These are phyloP conservation scores for Plasmodium relictum DNA, from an alignment of 169 alveolate genomes.

Conservation along the genomic window DNA sequence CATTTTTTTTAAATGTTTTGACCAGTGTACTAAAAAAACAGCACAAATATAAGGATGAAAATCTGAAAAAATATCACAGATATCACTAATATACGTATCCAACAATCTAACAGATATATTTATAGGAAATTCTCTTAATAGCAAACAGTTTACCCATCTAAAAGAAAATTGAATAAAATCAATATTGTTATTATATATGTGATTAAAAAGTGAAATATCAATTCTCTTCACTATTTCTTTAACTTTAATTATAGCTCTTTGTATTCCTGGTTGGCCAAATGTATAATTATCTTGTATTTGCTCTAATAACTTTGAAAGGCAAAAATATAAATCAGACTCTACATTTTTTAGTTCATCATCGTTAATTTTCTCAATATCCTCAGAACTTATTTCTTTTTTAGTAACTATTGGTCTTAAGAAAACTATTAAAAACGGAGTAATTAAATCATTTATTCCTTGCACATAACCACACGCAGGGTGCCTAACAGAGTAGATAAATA, in stretches of 20 bases:
- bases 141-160: slow-evolving; percentile 94
- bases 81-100: slow-evolving; percentile 94
- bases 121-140: slow-evolving; percentile 85
- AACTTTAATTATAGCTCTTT: slow-evolving; percentile 89
- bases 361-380: slow-evolving; percentile 78
- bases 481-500: slow-evolving; percentile 93
- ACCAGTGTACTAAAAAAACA: slow-evolving; percentile 91
- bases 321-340: slow-evolving; percentile 93
- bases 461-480: slow-evolving; percentile 97
- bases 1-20: slow-evolving; percentile 88
- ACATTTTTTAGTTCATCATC: slow-evolving; percentile 87
- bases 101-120: slow-evolving; percentile 89
- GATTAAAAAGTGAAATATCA: slow-evolving; percentile 88
- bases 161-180: slow-evolving; percentile 93
- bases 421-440: slow-evolving; percentile 87
- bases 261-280: slow-evolving; percentile 96
- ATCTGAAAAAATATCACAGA: slow-evolving; percentile 86
- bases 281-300: slow-evolving; percentile 95
- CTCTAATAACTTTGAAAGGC: slow-evolving; percentile 92
- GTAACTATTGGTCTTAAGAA: slow-evolving; percentile 78
- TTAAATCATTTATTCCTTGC: slow-evolving; percentile 94
- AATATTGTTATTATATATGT: slow-evolving; percentile 87
- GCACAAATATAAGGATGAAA: slow-evolving; percentile 94
- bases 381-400: slow-evolving; percentile 79
- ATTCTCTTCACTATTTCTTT: slow-evolving; percentile 93